Conservation (phyloP, 176 grass and related monocot genomes). For the Sorghum bicolor region Sorghum_bicolor_NCBIv3 NC_012879.2:16104001-16104500, state of each 20-base stretch:
- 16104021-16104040: neutral
- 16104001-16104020: neutral
- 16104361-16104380: neutral
- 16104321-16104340: slow-evolving; percentile 24
- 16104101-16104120: neutral
- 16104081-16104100: neutral
- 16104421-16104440: neutral
- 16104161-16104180: neutral
- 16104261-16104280: neutral
- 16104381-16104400: neutral
- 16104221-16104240: neutral
- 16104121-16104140: neutral
- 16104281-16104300: slow-evolving; percentile 16
- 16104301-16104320: slow-evolving; percentile 16
- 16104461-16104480: neutral
- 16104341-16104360: slow-evolving; percentile 24
- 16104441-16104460: slow-evolving; percentile 13
- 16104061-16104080: neutral
- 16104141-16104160: neutral
- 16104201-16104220: neutral
- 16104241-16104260: neutral
- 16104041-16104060: too few species aligned
- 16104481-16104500: slow-evolving; percentile 7
- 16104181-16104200: neutral
- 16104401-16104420: slow-evolving; percentile 25